Base-by-base conservation (phyloP, 2,329 filamentous ascomycete species). In the Exophiala lecanii-corni region DNA sequence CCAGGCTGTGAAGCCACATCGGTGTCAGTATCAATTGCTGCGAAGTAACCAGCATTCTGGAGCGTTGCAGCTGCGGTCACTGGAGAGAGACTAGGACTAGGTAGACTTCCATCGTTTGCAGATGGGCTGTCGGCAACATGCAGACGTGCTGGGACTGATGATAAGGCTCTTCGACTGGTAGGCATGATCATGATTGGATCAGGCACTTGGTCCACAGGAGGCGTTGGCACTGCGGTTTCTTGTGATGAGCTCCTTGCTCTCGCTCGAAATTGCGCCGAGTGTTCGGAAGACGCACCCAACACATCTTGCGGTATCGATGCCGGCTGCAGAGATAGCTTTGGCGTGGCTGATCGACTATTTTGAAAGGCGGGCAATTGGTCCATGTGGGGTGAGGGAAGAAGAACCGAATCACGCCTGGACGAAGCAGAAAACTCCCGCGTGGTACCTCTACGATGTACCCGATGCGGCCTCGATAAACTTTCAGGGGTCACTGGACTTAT, bases 81-180 rank as follows among this genome's bases (percentile, higher is more conserved):
- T 3, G 92, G 92, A 18, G 92, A 98, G 43, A 98, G 69, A 58
- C 92, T 89, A 23, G 92, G 92, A 62, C 92, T 98, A 39, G 92
- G 92, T 49, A 98, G 73, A 65, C 88, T 96, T 52, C 87, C 88
- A 70, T 96, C 91, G 62, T 92, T 86, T 28, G 83, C 81, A 43
- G 81, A 55, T 41, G 83, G 75, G 35, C 81, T 84, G 57, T 89
- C 82, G 37, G 89, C 73, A 36, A 67, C 67, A 25, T 68, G 68
- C 9, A 75, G 68, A 40, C 70, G 59, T 32, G 57, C 53, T 9
- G 51, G 57, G 18, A 55, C 48, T 3, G 51, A 55, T 10, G 54
- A 55, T 16, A 68, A 42, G 16, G 46, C 69, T 42, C 51, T 41
- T 39, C 51, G 31, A 38, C 47, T 50, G 10, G 44, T 21, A 17